Evolutionary conservation across 257 asterid species (phyloP).

Genomic region (Solanum tacnaense): DNA sequence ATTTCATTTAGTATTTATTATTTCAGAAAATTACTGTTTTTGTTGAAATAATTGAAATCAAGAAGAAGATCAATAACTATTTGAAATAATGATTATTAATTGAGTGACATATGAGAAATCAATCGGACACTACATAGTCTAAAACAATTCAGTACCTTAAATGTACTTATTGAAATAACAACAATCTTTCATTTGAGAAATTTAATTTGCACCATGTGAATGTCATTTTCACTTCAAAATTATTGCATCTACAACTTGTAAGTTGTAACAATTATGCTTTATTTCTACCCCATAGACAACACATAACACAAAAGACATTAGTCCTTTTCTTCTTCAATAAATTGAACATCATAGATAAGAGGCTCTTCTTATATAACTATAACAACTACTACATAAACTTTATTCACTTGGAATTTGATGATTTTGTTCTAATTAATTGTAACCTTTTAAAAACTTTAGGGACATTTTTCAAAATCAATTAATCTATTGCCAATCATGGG

Average conservation of each 20-base stretch:
- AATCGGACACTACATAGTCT: neutral
- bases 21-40: too few species aligned
- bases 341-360: neutral
- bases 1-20: too few species aligned
- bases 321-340: neutral
- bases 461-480: neutral
- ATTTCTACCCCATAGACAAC: neutral
- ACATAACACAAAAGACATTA: neutral
- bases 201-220: constrained; percentile 31
- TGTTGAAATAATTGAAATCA: too few species aligned
- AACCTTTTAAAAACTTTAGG: neutral
- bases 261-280: constrained; percentile 1
- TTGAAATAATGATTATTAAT: neutral
- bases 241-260: neutral
- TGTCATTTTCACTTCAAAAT: constrained; percentile 31
- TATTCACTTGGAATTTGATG: neutral
- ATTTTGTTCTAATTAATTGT: neutral
- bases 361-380: neutral
- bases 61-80: too few species aligned
- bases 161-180: neutral
- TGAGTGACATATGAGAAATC: neutral
- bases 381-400: neutral
- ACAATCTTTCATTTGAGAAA: neutral
- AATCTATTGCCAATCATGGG: constrained; percentile 35
- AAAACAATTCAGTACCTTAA: neutral